Conservation (phyloP, 768 basidiomycete genomes). For the Suillus bovinus region DNA sequence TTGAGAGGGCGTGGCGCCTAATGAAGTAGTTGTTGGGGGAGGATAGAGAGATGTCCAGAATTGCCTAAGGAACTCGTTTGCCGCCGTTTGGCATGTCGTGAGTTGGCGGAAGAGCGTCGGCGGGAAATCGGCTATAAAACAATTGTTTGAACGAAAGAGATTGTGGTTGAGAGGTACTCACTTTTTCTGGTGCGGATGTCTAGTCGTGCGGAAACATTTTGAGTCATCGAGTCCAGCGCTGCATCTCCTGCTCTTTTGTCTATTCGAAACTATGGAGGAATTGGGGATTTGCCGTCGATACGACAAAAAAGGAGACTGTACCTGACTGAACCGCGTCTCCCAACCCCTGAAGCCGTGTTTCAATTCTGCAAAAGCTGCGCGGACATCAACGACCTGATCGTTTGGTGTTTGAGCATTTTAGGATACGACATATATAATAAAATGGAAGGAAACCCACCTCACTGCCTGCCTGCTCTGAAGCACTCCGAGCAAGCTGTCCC, state of each 20-base stretch:
- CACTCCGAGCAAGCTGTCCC: conserved; percentile 46
- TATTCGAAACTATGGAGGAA: conserved; percentile 53
- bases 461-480: conserved; percentile 29
- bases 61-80: conserved; percentile 95
- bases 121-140: conserved; percentile 69
- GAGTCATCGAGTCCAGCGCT: conserved; percentile 73
- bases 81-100: conserved; percentile 87
- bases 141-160: background rate
- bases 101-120: conserved; percentile 78
- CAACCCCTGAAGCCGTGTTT: conserved; percentile 53
- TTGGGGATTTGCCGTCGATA: background rate
- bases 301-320: conserved; percentile 27
- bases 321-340: conserved; percentile 58
- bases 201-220: conserved; percentile 72
- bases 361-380: conserved; percentile 47
- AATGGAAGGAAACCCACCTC: conserved; percentile 28
- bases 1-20: conserved; percentile 60
- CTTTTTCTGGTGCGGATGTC: conserved; percentile 68
- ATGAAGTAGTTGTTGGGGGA: conserved; percentile 51
- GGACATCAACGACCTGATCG: conserved; percentile 46
- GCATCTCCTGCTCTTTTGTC: conserved; percentile 68
- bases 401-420: background rate
- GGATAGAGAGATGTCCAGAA: conserved; percentile 92
- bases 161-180: conserved; percentile 31
- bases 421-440: background rate